phyloP scores from a whole-genome alignment of 129 eudicot genomes.

The Silybum marianum region DNA sequence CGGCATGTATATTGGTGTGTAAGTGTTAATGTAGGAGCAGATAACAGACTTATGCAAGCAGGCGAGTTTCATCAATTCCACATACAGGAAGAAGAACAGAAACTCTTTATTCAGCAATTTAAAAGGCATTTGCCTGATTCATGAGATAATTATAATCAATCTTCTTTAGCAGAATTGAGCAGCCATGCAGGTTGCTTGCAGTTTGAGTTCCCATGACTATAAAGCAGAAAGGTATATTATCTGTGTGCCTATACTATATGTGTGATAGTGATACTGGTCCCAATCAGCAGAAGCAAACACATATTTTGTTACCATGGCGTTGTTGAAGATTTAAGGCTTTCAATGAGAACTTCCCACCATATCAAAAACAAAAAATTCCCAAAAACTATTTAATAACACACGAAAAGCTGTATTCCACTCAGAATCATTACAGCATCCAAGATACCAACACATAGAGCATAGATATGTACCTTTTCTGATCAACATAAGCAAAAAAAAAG shows the following conservation, averaged over 20 bases:
- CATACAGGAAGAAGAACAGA: not conserved
- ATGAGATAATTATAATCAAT: not conserved
- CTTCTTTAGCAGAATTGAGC: not conserved
- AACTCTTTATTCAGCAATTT: not conserved
- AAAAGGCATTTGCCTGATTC: conserved; percentile 2
- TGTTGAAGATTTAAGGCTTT: conserved; percentile 4
- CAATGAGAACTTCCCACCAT: not conserved
- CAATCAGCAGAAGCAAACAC: not conserved
- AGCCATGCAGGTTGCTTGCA: conserved; percentile 10
- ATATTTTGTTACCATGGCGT: not conserved
- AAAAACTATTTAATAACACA: not conserved
- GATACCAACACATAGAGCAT: not conserved
- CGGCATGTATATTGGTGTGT: too few species aligned
- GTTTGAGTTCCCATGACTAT: not conserved
- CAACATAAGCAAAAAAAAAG: not conserved
- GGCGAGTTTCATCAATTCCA: too few species aligned
- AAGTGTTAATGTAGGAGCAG: too few species aligned
- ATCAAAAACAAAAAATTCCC: not conserved
- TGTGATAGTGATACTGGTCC: not conserved
- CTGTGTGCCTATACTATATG: not conserved
- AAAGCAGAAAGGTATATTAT: not conserved
- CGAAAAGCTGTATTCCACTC: not conserved
- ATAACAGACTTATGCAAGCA: too few species aligned
- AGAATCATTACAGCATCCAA: conserved; percentile 7
- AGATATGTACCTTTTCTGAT: not conserved